Base-by-base conservation (phyloP, 2,329 filamentous ascomycete genomes). In the Aspergillus sp. region DNA sequence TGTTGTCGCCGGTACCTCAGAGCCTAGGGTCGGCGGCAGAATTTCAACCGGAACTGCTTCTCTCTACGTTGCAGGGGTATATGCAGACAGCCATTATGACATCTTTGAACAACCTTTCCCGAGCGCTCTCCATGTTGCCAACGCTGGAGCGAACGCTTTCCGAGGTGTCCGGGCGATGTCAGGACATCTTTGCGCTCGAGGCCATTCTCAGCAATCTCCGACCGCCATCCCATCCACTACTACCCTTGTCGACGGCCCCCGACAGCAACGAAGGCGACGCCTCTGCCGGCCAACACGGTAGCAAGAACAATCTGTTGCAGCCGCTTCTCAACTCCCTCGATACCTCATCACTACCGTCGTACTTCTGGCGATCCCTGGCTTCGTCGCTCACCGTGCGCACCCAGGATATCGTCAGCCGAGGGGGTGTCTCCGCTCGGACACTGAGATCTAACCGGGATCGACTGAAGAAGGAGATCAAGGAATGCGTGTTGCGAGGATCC, bases 281-380 rank as follows among this genome's bases (percentile, higher is more conserved):
- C 39, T 29, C 45, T 20, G 62, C 71, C 3, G 36, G n/a, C 16
- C 36, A 42, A 42, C 36, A n/a, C 36, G 84, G 80, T 50, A 65
- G 57, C 42, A 70, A 72, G 29, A 58, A 69, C 52, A 85, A 85
- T 58, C 83, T 97, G 47, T 82, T 97, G 0, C 85, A 89, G 58
- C 88, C 88, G 0, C 79, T 96, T 0, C 84, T 96, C 9, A 80
- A 85, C 11, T 82, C 88, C n/a, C 84, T 99, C 7, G 95, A 98
- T 75, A 96, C 92, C 0, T 87, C 90, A 0, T 95, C 91, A 2
- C 80, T 99, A 16, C 87, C 92, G 1, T 94, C 90, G 0, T 96
- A 94, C 74, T 99, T 96, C 78, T 99, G 95, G 92, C 85, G 95
- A 55, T 90, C 90, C 9, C 84, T 98, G 69, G 95, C 95, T 0